Conservation (phyloP, 2,329 filamentous ascomycete species). For the Aspergillus fumigatus region DNA sequence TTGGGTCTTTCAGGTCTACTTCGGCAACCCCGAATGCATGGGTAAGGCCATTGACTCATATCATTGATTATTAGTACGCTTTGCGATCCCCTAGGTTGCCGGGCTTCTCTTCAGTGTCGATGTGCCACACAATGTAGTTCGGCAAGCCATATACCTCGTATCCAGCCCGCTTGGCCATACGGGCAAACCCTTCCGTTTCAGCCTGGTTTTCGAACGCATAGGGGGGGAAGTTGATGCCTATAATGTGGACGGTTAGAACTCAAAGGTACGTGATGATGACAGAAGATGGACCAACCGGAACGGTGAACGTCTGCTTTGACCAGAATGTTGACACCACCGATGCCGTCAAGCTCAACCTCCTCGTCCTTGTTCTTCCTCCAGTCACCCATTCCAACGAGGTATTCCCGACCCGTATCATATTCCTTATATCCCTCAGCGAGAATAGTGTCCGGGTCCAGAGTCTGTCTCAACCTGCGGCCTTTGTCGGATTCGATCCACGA, state of each 20-base stretch:
- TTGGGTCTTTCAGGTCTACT: neutral
- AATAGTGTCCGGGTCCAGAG: conserved; percentile 72
- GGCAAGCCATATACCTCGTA: conserved; percentile 89
- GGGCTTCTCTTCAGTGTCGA: conserved; percentile 91
- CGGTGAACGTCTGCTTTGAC: conserved; percentile 98
- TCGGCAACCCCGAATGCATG: neutral
- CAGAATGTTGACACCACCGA: conserved; percentile 94
- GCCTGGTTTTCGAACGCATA: conserved; percentile 99
- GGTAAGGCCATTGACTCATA: conserved; percentile 2
- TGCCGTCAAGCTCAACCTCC: conserved; percentile 87
- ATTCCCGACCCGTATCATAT: conserved; percentile 81
- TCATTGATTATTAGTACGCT: conserved; percentile 28
- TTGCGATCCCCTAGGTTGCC: conserved; percentile 58
- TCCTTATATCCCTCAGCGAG: conserved; percentile 95
- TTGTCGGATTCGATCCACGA: conserved; percentile 95
- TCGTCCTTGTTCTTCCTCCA: conserved; percentile 89
- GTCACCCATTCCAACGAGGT: conserved; percentile 89
- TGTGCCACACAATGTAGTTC: conserved; percentile 98
- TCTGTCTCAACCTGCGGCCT: conserved; percentile 67
- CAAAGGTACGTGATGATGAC: neutral
- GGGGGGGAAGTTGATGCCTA: conserved; percentile 94
- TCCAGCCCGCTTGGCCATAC: conserved; percentile 95
- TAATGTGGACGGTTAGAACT: conserved; percentile 16
- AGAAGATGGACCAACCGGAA: conserved; percentile 58
- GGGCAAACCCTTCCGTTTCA: conserved; percentile 96